A percentile compares a stretch with the other conserved stretches of the same genome.
Evolutionary conservation across 1,284 basidiomycete genomes (phyloP).

Genomic region (Apiotrichum laibachii): DNA sequence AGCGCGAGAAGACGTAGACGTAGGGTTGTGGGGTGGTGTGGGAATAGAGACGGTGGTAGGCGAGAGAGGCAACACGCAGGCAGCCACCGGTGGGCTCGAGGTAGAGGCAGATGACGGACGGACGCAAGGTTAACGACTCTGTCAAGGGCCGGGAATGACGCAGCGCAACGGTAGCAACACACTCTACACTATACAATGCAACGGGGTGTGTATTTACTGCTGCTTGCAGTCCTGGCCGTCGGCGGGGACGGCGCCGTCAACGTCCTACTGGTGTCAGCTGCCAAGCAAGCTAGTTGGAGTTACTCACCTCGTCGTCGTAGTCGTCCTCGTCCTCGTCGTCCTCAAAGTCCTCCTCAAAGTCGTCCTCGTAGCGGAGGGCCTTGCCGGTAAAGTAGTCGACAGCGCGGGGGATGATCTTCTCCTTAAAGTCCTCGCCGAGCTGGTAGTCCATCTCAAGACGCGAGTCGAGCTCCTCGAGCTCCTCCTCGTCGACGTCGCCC

Average conservation of each 20-base stretch:
- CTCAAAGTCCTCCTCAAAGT: slow-evolving; percentile 67
- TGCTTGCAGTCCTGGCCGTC: slow-evolving; percentile 46
- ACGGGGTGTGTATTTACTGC: slow-evolving; percentile 31
- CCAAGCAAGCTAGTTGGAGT: too few species aligned
- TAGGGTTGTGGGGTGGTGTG: background rate
- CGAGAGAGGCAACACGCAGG: background rate
- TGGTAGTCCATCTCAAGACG: slow-evolving; percentile 96
- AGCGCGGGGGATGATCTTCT: slow-evolving; percentile 93
- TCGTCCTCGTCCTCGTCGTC: slow-evolving; percentile 61
- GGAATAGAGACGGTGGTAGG: background rate
- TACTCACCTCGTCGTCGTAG: slow-evolving; percentile 38
- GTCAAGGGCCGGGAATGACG: background rate
- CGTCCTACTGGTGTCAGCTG: slow-evolving; percentile 26
- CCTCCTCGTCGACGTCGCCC: slow-evolving; percentile 79
- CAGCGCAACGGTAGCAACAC: background rate
- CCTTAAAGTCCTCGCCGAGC: slow-evolving; percentile 97
- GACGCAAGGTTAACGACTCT: too few species aligned
- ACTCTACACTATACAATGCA: background rate
- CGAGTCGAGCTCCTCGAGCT: slow-evolving; percentile 84
- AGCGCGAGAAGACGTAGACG: slow-evolving; percentile 3
- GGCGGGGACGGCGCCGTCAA: slow-evolving; percentile 24
- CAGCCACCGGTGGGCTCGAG: too few species aligned
- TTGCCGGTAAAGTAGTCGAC: slow-evolving; percentile 97
- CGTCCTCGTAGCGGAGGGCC: slow-evolving; percentile 81
- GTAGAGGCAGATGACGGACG: too few species aligned